A percentile compares a stretch with the other conserved stretches of the same genome.
Evolutionary conservation across 108 stramenopile genomes (phyloP).

Genomic region (Cyclotella sp.): DNA sequence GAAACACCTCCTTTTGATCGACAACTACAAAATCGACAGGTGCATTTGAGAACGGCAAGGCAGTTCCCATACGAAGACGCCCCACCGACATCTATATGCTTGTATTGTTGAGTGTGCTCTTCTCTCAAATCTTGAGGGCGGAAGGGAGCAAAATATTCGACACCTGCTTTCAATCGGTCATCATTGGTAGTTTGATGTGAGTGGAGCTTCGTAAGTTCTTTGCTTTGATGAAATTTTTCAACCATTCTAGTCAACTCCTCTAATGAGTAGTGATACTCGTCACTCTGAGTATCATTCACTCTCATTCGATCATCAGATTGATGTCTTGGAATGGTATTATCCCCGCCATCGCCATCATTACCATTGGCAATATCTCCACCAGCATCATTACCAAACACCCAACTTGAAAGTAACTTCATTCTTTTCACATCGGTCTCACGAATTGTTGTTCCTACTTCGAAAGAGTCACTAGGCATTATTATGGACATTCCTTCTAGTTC

Average conservation of each 20-base stretch:
- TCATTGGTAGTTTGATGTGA: not conserved
- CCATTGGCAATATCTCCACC: too few species aligned
- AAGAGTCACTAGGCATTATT: not conserved
- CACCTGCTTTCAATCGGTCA: not conserved
- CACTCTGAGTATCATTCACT: not conserved
- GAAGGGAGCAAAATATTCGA: conserved; percentile 18
- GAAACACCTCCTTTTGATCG: too few species aligned
- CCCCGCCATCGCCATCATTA: not conserved
- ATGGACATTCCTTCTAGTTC: conserved; percentile 1
- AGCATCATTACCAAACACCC: not conserved
- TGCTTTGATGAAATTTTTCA: not conserved
- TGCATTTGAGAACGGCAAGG: conserved; percentile 59
- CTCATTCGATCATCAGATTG: not conserved
- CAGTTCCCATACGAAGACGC: conserved; percentile 67
- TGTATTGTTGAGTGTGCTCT: not conserved
- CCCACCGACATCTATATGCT: conserved; percentile 33
- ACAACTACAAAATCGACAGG: conserved; percentile 54
- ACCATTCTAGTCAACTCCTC: not conserved
- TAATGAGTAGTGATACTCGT: not conserved
- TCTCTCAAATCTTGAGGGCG: conserved; percentile 15
- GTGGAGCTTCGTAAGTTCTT: not conserved
- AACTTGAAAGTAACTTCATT: conserved; percentile 5
- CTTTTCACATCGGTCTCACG: not conserved
- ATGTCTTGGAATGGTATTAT: not conserved
- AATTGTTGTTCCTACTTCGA: not conserved